Conservation (phyloP, 768 basidiomycete genomes). For the Leccinum pellstonianum region DNA sequence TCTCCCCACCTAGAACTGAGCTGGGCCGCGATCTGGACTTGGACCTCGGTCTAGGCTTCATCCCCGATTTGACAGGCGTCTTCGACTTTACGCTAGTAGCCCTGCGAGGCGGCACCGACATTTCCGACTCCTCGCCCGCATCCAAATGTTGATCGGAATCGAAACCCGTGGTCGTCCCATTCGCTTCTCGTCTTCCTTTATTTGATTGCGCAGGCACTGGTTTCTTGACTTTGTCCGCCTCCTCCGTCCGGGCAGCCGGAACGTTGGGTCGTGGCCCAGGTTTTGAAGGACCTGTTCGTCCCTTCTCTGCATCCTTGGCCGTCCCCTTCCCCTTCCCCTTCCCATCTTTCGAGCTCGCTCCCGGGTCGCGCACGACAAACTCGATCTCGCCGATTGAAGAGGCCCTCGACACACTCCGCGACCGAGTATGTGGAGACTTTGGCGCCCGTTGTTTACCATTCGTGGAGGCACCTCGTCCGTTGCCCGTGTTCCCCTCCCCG, state of each 20-base stretch:
- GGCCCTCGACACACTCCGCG: not conserved
- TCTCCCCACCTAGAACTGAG: not conserved
- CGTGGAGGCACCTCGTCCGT: not conserved
- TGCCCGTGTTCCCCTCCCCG: constrained; percentile 5
- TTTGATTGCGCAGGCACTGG: not conserved
- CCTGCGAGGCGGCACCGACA: constrained; percentile 16
- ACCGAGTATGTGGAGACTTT: not conserved
- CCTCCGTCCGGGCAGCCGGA: not conserved
- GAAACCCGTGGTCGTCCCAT: not conserved
- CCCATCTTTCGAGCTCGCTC: not conserved
- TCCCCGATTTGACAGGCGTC: constrained; percentile 28
- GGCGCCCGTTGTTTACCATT: constrained; percentile 1
- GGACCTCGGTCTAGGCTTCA: constrained; percentile 26
- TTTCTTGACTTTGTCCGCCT: not conserved
- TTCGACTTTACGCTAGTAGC: not conserved
- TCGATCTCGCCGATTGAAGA: constrained; percentile 9
- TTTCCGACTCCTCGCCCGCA: not conserved
- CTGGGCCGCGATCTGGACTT: constrained; percentile 8
- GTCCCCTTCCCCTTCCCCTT: not conserved
- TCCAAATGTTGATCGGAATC: constrained; percentile 2
- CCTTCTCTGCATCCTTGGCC: not conserved
- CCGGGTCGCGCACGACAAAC: not conserved
- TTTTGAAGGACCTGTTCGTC: not conserved
- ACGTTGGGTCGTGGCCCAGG: not conserved
- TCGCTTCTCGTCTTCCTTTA: not conserved